Base-by-base conservation (phyloP, 2,329 filamentous ascomycete genomes). In the Cytospora paraplurivora region DNA sequence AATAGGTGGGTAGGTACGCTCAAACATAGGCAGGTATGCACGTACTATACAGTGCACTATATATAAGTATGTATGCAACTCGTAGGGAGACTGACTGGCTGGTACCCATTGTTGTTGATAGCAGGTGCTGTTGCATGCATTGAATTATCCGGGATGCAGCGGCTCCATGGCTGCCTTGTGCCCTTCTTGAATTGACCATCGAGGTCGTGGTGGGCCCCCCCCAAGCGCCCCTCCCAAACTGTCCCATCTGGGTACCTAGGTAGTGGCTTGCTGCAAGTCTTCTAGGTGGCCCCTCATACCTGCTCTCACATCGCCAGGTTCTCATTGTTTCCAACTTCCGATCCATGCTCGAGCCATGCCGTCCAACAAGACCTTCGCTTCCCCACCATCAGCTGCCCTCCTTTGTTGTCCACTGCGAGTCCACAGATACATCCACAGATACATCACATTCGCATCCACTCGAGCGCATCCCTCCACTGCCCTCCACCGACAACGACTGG, bases 321-420 rank as follows among this genome's bases (percentile, higher is more conserved):
- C 7, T 27, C 54, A 27, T 35, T 65, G 54, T 56, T 59, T 59
- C 63, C 63, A 62, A 58, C 21, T 38, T 33, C 32, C 60, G 13
- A 38, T 53, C 50, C 37, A 37, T 37, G 44, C 32, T 27, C 52
- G 52, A n/a, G 41, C 38, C 56, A 34, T 11, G 6, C 8, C 17
- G 12, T 15, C 34, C 34, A n/a, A 8, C 32, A 55, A 55, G 53
- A 6, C 7, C 44, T 33, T 44, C 35, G 47, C 32, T 34, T 41
- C 58, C 56, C 56, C 63, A 61, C 54, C 63, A 62, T 38, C 54
- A 38, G 47, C 59, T 56, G 60, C 60, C 61, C 62, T 60, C 56
- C 60, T 63, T 50, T 63, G 56, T 38, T 65, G 60, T 21, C 59
- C 63, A 56, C 59, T 47, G 50, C 44, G 60, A 56, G 53, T 52